Conservation (phyloP, 2,329 filamentous ascomycete genomes). For the Alternaria novae-zelandiae region DNA sequence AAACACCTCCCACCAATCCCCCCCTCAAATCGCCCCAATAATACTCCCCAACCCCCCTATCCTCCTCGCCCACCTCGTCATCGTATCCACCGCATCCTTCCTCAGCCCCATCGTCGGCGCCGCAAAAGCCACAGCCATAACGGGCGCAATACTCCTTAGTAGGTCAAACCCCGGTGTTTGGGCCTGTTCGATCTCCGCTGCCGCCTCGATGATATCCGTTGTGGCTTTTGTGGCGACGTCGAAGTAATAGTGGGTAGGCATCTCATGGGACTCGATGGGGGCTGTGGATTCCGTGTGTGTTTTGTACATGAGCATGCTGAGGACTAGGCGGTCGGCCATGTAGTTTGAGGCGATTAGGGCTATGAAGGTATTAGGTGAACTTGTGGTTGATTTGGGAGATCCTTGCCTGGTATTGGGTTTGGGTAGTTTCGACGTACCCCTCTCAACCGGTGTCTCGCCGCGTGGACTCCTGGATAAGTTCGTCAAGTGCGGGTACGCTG, state of each 20-base stretch:
- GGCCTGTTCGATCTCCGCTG: not conserved
- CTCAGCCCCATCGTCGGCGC: constrained; percentile 24
- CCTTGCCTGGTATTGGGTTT: not conserved
- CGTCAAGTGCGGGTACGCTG: not conserved
- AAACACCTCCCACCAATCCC: not conserved
- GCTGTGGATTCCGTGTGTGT: constrained; percentile 1
- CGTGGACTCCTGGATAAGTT: not conserved
- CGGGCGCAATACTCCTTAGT: constrained; percentile 14
- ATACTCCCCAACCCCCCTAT: constrained; percentile 9
- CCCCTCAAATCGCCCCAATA: not conserved
- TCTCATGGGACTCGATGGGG: constrained; percentile 9
- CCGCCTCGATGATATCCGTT: not conserved
- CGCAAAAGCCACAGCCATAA: constrained; percentile 30
- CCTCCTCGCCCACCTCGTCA: constrained; percentile 32
- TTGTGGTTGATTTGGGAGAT: too few relatives aligned
- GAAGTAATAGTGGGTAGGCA: not conserved
- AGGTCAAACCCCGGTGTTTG: not conserved
- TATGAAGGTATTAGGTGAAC: not conserved
- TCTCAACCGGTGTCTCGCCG: not conserved
- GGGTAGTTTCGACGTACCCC: not conserved
- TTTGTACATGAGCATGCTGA: constrained; percentile 17
- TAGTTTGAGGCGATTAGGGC: constrained; percentile 10
- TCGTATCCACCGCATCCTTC: constrained; percentile 22
- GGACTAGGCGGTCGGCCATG: not conserved
- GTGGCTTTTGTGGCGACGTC: not conserved